Evolutionary conservation across 2,329 filamentous ascomycete species (phyloP), one percentile per base, ranked within the genome.

Genomic region (Coniochaeta hoffmannii): DNA sequence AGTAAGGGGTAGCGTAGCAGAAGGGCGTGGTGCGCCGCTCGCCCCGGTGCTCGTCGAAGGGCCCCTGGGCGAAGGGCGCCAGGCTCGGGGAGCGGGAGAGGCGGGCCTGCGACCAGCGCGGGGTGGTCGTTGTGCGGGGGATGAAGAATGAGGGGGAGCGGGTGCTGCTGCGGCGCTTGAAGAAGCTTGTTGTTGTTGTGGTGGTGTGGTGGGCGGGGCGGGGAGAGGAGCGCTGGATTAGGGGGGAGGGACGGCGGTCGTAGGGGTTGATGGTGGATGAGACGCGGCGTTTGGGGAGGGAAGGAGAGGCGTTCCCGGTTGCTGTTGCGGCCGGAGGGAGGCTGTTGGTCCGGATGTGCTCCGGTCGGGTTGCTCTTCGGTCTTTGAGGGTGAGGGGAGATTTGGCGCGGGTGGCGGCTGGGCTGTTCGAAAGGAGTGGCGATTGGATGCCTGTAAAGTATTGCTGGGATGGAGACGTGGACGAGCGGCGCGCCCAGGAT

Each of bases 1-100:
- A 90, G 65, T 86, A 78, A 0, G 88, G 88, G 0, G 88, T 92
- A 2, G 87, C 86, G 63, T 91, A 91, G n/a, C 83, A 85, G 60
- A 84, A 84, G 0, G 86, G 87, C 0, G 79, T 83, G 12, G 73
- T 75, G 14, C 68, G 68, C 31, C 76, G 69, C 54, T 66, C 63
- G 56, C 64, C 69, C 62, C 56, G 64, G 63, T 67, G 61, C 53
- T 74, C 70, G 6, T 65, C 65, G 4, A 68, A 55, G 19, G 50
- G 58, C 41, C 72, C 63, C 70, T 80, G 50, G 70, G 76, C 55
- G 70, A 80, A 56, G 1, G 64, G 65, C 4, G 61, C 60, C 1
- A 68, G 59, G 28, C 68, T 69, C 4, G 68, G 67, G 19, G 67
- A 69, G 31, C 68, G 68, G 53, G 63, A 66, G 60, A 65, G 62